phyloP scores from a whole-genome alignment of 2,329 filamentous ascomycete species.

The Colletotrichum graminicola region DNA sequence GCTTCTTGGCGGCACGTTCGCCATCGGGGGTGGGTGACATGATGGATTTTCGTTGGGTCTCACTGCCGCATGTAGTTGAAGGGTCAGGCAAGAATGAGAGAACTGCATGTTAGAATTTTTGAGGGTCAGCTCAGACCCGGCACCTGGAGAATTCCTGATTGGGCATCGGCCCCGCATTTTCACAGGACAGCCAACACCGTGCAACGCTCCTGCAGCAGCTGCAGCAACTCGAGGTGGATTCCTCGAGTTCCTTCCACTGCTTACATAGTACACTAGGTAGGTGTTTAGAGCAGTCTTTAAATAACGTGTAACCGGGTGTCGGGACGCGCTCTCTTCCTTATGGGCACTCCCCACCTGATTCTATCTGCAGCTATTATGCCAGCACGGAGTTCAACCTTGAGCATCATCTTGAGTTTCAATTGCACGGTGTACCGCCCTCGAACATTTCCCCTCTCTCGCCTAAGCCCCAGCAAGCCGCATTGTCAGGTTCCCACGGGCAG shows the following conservation, averaged over 20 bases:
- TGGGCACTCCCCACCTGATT: neutral
- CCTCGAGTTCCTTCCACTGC: no score
- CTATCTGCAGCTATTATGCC: neutral
- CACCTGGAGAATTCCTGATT: neutral
- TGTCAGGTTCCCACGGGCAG: neutral
- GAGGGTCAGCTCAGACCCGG: conserved; percentile 17
- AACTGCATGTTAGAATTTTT: conserved; percentile 26
- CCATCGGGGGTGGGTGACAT: conserved; percentile 42
- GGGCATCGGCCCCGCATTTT: conserved; percentile 2
- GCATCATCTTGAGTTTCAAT: neutral
- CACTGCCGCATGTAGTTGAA: conserved; percentile 1
- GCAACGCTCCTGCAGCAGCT: neutral
- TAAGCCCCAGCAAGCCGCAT: neutral
- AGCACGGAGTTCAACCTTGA: neutral
- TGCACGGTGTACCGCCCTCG: conserved; percentile 11
- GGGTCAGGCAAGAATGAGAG: neutral
- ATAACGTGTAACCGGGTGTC: neutral
- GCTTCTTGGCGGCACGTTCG: conserved; percentile 54
- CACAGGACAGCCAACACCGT: neutral
- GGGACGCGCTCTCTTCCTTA: neutral
- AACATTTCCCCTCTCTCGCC: conserved; percentile 4
- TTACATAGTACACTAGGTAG: no score
- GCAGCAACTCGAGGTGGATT: no score
- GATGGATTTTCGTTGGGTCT: neutral
- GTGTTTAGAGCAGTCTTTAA: no score